Base-by-base conservation (phyloP, 225 moss, liverwort and hornwort species). In the Marchantia polymorpha region DNA sequence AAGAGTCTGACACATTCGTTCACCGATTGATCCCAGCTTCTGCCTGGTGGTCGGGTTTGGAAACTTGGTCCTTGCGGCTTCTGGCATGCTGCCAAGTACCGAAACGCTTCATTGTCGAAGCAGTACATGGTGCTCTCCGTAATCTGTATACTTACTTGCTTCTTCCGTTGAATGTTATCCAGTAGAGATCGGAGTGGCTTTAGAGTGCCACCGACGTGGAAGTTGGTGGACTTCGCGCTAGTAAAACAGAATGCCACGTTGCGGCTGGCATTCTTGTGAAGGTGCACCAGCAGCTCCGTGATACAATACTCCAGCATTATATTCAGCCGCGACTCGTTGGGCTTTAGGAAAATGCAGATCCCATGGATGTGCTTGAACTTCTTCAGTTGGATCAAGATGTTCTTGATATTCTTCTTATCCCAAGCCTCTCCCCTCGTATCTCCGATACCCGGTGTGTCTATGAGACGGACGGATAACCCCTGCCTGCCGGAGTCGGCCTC, bases 361-460 rank as follows among this genome's bases (percentile, higher is more conserved):
- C 7, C 71, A 50, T 81, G 66, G 0, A 73, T 73, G 30, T 67
- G 59, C 26, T 19, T 48, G 22, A 68, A 78, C 12, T 13, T 27
- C 20, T 74, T 74, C 1, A 83, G 71, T 47, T 11, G 72, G 19
- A 68, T 48, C 4, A 63, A 2, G 52, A 88, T 81, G 9, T 73
- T 64, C 64, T 81, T 79, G 26, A 84, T 71, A 39, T 39, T 39
- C 58, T 79, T 59, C 12, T 79, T 69, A 65, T 87, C 87, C 65
- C 82, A 77, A 1, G 79, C 84, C 22, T 72, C 71, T 7, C 87
- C 87, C 54, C 87, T 73, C 0, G 84, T 84, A 31, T 87, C 85
- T 3, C 83, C 74, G 16, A 83, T 69, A 0, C 86, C 84, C 4
- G 80, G 84, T 19, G 84, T 87, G 67, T 87, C 87, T 7, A 87